phyloP scores from a whole-genome alignment of 345 rosid genomes.

The Fremontodendron californicum region DNA sequence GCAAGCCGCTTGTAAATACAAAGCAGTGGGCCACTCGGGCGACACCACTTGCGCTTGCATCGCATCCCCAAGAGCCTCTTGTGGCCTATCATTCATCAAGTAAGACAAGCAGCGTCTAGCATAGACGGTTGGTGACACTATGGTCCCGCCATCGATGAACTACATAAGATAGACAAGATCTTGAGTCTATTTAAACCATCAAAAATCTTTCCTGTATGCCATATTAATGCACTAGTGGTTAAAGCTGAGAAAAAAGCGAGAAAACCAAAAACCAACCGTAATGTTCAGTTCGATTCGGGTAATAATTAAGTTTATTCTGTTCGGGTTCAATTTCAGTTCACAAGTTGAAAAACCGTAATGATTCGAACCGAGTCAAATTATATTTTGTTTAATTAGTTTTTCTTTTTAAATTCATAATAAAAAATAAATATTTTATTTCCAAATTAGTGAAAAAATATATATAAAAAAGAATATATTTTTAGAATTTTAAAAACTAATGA shows the following conservation, averaged over 20 bases:
- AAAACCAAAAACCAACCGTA: neutral
- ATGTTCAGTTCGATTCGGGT: no score
- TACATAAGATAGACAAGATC: conserved; percentile 14
- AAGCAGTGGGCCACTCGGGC: conserved; percentile 78
- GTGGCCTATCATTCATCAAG: conserved; percentile 66
- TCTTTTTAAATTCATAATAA: no score
- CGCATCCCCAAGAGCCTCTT: conserved; percentile 86
- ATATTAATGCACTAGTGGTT: neutral
- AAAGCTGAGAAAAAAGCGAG: neutral
- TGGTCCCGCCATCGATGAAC: conserved; percentile 89
- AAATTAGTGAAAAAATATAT: no score
- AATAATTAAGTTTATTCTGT: no score
- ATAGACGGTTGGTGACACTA: conserved; percentile 83
- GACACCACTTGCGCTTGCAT: conserved; percentile 84
- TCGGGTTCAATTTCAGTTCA: no score
- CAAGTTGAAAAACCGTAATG: no score
- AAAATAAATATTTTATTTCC: no score
- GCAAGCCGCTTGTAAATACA: conserved; percentile 83
- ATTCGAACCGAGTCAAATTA: no score
- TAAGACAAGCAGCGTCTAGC: conserved; percentile 84
- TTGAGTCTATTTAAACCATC: neutral
- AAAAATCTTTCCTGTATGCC: no score
- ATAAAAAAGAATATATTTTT: no score
- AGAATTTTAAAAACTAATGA: no score
- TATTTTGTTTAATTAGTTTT: no score